Evolutionary conservation across 305 asterid genomes (phyloP).

Genomic region (Ilex paraguariensis): DNA sequence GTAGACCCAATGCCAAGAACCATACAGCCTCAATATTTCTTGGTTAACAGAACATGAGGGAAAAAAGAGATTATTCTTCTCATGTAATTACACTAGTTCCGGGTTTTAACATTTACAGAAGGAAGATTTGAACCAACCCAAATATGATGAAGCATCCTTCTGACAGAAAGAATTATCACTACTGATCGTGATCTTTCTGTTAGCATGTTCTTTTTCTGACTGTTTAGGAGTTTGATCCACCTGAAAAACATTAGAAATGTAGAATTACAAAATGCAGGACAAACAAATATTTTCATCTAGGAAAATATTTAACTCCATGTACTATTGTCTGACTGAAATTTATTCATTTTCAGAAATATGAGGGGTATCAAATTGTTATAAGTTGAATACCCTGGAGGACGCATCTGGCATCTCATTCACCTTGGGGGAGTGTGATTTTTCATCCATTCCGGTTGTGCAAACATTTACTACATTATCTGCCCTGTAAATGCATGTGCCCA

Average conservation of each 20-base stretch:
- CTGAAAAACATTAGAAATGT: slow-evolving; percentile 26
- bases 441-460: slow-evolving; percentile 24
- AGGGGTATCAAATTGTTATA: not conserved
- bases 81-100: not conserved
- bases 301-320: not conserved
- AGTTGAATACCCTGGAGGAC: slow-evolving; percentile 36
- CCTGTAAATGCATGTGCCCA: slow-evolving; percentile 13
- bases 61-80: not conserved
- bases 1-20: too few relatives aligned
- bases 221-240: slow-evolving; percentile 25
- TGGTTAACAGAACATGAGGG: not conserved
- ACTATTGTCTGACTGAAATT: too few relatives aligned
- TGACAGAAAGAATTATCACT: slow-evolving; percentile 19
- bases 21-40: not conserved
- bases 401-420: slow-evolving; percentile 35
- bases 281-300: not conserved
- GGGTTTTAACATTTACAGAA: not conserved
- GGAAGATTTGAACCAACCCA: slow-evolving; percentile 35
- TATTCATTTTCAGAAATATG: too few relatives aligned
- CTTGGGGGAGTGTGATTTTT: slow-evolving; percentile 23
- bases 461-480: slow-evolving; percentile 28
- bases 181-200: slow-evolving; percentile 19
- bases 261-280: slow-evolving; percentile 1
- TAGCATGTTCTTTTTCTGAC: slow-evolving; percentile 28
- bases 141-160: slow-evolving; percentile 30